phyloP scores from a whole-genome alignment of 2,329 filamentous ascomycete species.

The Xylaria sp. region DNA sequence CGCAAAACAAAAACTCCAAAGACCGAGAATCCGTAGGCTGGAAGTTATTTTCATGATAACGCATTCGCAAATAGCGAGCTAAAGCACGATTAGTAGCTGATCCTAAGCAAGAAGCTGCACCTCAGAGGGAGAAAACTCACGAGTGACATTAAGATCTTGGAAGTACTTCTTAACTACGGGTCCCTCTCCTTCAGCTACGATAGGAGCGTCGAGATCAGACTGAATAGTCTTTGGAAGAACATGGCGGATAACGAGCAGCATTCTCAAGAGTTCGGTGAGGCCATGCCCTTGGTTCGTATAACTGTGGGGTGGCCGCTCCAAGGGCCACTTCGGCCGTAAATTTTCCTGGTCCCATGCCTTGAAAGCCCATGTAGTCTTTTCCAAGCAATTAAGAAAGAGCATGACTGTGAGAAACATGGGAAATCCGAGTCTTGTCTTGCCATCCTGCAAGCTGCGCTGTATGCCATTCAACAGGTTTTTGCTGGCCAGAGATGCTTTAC shows the following conservation, averaged over 20 bases:
- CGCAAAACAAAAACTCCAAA: slow-evolving; percentile 59
- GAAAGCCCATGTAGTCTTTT: slow-evolving; percentile 76
- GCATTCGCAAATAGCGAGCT: slow-evolving; percentile 56
- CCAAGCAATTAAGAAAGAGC: slow-evolving; percentile 72
- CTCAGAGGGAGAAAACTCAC: slow-evolving; percentile 56
- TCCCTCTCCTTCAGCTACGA: slow-evolving; percentile 61
- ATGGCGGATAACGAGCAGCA: slow-evolving; percentile 70
- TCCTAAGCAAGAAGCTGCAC: slow-evolving; percentile 3
- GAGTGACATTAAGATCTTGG: slow-evolving; percentile 65
- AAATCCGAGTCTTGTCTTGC: slow-evolving; percentile 69
- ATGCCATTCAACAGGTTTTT: slow-evolving; percentile 68
- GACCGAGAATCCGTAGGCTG: slow-evolving; percentile 60
- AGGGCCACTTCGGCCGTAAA: slow-evolving; percentile 69
- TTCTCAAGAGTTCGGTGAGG: slow-evolving; percentile 68
- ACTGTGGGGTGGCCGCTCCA: slow-evolving; percentile 66
- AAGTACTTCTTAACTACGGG: slow-evolving; percentile 64
- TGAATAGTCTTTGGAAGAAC: slow-evolving; percentile 65
- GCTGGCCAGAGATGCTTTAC: slow-evolving; percentile 70
- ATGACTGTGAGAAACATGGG: slow-evolving; percentile 70
- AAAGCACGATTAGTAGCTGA: slow-evolving; percentile 16
- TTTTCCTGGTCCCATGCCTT: slow-evolving; percentile 74
- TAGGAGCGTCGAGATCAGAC: slow-evolving; percentile 59
- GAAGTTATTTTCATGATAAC: slow-evolving; percentile 64
- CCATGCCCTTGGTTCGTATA: slow-evolving; percentile 70
- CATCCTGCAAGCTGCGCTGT: slow-evolving; percentile 70